phyloP scores from a whole-genome alignment of 495 filamentous ascomycete genomes.

The Neurospora discreta region DNA sequence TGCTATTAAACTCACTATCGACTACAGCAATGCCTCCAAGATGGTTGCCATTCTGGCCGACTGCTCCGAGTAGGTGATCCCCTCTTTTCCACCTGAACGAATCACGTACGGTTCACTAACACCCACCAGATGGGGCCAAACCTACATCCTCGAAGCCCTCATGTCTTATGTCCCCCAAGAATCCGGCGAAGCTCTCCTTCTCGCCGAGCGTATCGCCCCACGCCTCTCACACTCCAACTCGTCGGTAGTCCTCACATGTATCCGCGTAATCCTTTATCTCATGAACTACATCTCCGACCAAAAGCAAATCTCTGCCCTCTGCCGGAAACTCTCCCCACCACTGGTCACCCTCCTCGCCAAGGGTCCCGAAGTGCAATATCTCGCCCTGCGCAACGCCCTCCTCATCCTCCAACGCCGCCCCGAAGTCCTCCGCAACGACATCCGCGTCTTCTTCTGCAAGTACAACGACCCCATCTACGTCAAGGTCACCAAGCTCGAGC shows the following conservation, averaged over 20 bases:
- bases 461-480: slow-evolving; percentile 98
- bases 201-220: slow-evolving; percentile 88
- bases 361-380: slow-evolving; percentile 94
- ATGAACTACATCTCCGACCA: slow-evolving; percentile 98
- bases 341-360: slow-evolving; percentile 97
- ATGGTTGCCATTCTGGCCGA: slow-evolving; percentile 93
- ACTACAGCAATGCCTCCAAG: slow-evolving; percentile 94
- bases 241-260: slow-evolving; percentile 89
- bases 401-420: slow-evolving; percentile 90
- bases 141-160: slow-evolving; percentile 93
- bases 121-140: slow-evolving; percentile 80
- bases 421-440: slow-evolving; percentile 91
- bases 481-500: slow-evolving; percentile 95
- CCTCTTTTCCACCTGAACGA: not conserved
- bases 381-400: slow-evolving; percentile 91
- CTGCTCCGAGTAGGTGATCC: slow-evolving; percentile 77
- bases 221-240: slow-evolving; percentile 94
- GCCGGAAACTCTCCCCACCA: slow-evolving; percentile 88
- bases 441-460: slow-evolving; percentile 99
- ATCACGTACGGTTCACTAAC: slow-evolving; percentile 11
- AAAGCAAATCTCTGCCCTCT: slow-evolving; percentile 80
- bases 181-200: slow-evolving; percentile 68
- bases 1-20: slow-evolving; percentile 94
- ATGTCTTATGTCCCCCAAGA: slow-evolving; percentile 98
- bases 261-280: slow-evolving; percentile 89